Conservation (phyloP, 192 early-diverging fungal genomes). For the Glomus cerebriforme region DNA sequence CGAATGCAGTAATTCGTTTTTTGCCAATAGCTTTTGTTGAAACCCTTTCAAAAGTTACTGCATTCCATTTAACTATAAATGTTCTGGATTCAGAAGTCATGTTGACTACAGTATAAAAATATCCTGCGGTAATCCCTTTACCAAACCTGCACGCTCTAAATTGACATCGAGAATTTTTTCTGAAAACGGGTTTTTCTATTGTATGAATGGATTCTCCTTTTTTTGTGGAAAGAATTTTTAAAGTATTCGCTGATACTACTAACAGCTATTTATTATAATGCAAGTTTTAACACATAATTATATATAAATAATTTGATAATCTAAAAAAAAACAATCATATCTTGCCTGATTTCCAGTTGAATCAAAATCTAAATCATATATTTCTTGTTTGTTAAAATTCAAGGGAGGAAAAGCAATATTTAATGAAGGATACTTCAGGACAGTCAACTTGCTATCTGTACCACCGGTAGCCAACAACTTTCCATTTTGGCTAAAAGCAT, state of each 20-base stretch:
- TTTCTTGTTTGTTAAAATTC: slow-evolving; percentile 59
- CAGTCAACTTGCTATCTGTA: slow-evolving; percentile 64
- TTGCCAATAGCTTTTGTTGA: slow-evolving; percentile 48
- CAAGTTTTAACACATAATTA: no score
- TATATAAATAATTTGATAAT: no score
- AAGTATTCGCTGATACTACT: slow-evolving; percentile 48
- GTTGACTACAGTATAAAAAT: slow-evolving; percentile 69
- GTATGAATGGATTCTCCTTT: slow-evolving; percentile 50
- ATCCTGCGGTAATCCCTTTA: slow-evolving; percentile 49
- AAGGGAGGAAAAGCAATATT: slow-evolving; percentile 47
- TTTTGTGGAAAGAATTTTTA: slow-evolving; percentile 47
- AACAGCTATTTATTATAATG: slow-evolving; percentile 44
- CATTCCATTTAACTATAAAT: slow-evolving; percentile 65
- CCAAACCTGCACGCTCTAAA: slow-evolving; percentile 61
- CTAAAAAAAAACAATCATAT: neutral
- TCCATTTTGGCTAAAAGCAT: slow-evolving; percentile 69
- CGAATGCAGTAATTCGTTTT: slow-evolving; percentile 67
- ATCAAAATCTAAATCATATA: slow-evolving; percentile 71
- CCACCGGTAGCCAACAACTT: slow-evolving; percentile 64
- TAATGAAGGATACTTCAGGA: slow-evolving; percentile 68
- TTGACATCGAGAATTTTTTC: slow-evolving; percentile 46
- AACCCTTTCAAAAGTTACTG: slow-evolving; percentile 56
- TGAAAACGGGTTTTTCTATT: slow-evolving; percentile 42
- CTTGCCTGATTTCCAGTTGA: slow-evolving; percentile 30
- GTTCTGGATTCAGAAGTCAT: slow-evolving; percentile 51